These are phyloP conservation scores for Simplicillium sp. DNA, from an alignment of 2,329 filamentous ascomycete genomes.

Conservation along the genomic window DNA sequence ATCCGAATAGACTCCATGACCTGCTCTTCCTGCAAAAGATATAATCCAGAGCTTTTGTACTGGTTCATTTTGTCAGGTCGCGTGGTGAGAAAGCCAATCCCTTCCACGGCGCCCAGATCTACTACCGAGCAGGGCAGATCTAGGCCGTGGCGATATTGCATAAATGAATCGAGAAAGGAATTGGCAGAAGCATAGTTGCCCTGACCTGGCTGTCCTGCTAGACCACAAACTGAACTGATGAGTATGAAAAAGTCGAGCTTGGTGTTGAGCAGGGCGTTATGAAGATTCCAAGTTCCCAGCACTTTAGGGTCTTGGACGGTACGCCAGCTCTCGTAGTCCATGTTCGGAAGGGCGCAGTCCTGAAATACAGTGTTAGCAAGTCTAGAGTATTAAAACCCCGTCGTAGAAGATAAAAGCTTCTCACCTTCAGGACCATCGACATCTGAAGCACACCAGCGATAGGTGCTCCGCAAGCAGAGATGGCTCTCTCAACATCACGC, in stretches of 20 bases:
- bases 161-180: constrained; percentile 26
- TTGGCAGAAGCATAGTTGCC: constrained; percentile 30
- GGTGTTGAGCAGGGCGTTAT: constrained; percentile 9
- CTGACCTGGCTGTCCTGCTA: constrained; percentile 21
- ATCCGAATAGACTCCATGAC: constrained; percentile 6
- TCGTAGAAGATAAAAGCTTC: no score
- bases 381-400: no score
- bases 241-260: constrained; percentile 24
- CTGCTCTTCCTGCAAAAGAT: constrained; percentile 9
- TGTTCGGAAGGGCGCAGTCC: constrained; percentile 11
- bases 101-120: constrained; percentile 24
- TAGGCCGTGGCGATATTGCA: constrained; percentile 18
- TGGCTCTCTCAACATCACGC: constrained; percentile 12
- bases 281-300: constrained; percentile 21
- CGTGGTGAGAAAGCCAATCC: constrained; percentile 22
- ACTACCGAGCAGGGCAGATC: constrained; percentile 15
- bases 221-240: constrained; percentile 19
- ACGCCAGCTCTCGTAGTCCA: constrained; percentile 21
- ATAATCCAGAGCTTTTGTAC: constrained; percentile 1
- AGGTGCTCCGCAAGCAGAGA: constrained; percentile 9
- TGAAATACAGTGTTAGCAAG: not conserved
- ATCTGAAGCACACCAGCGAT: constrained; percentile 26
- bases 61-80: not conserved
- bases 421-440: constrained; percentile 20
- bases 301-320: constrained; percentile 16